Conservation (phyloP, 1,284 basidiomycete genomes). For the Leccinum laetum region DNA sequence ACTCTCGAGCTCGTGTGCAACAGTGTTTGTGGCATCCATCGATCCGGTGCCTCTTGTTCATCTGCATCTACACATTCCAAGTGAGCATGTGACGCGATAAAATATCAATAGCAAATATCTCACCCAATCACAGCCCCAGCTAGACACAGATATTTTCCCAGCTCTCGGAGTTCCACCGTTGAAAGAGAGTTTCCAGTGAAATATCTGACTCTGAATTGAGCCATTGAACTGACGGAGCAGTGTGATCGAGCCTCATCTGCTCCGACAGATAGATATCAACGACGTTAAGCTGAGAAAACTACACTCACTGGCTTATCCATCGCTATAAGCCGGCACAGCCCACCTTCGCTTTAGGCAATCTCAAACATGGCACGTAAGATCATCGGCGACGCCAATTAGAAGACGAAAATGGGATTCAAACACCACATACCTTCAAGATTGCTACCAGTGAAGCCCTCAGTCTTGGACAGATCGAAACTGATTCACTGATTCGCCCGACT, state of each 20-base stretch:
- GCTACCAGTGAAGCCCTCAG: too few species aligned
- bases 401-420: too few species aligned
- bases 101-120: constrained; percentile 11
- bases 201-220: constrained; percentile 36
- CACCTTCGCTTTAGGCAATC: too few species aligned
- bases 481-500: too few species aligned
- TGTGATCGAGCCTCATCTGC: constrained; percentile 96
- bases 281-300: not conserved
- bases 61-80: constrained; percentile 56
- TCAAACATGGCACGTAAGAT: too few species aligned
- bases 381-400: too few species aligned
- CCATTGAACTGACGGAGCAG: constrained; percentile 95
- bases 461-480: too few species aligned
- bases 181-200: too few species aligned
- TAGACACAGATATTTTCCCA: constrained; percentile 98
- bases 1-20: constrained; percentile 93
- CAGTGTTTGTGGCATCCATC: constrained; percentile 93
- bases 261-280: constrained; percentile 4
- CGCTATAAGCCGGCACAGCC: too few species aligned
- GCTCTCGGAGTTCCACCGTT: constrained; percentile 79
- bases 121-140: constrained; percentile 98
- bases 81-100: constrained; percentile 10
- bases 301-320: constrained; percentile 22
- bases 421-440: too few species aligned
- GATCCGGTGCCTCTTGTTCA: constrained; percentile 66